phyloP scores from a whole-genome alignment of 2,329 filamentous ascomycete genomes.

The Sarocladium strictum region DNA sequence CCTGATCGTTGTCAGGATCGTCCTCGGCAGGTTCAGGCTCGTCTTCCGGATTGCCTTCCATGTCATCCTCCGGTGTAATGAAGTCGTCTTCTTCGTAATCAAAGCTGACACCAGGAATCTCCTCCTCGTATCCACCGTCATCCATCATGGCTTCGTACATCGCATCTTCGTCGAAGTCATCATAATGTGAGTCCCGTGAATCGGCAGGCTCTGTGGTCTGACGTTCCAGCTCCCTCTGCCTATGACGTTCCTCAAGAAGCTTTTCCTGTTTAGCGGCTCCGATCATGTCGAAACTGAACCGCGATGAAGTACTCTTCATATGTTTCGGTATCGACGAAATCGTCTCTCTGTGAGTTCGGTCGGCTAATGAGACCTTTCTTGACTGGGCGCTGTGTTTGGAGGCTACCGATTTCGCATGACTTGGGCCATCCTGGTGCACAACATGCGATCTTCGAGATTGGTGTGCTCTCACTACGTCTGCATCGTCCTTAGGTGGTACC shows the following conservation, averaged over 20 bases:
- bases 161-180: conserved; percentile 56
- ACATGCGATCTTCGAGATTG: not conserved
- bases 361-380: conserved; percentile 46
- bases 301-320: conserved; percentile 71
- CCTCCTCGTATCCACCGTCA: conserved; percentile 59
- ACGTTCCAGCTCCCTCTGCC: conserved; percentile 59
- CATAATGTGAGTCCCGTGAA: conserved; percentile 46
- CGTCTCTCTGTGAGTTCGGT: conserved; percentile 37
- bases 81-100: conserved; percentile 38
- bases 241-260: conserved; percentile 66
- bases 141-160: conserved; percentile 61
- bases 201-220: conserved; percentile 34
- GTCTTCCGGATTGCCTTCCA: conserved; percentile 18
- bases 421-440: not conserved
- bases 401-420: conserved; percentile 9
- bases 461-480: conserved; percentile 15
- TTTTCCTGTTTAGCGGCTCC: conserved; percentile 63
- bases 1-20: conserved; percentile 20
- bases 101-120: conserved; percentile 54
- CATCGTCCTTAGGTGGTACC: conserved; percentile 33
- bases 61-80: conserved; percentile 21
- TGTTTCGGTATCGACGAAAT: conserved; percentile 51
- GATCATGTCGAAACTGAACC: conserved; percentile 78
- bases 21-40: conserved; percentile 10
- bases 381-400: conserved; percentile 35